Base-by-base conservation (phyloP, 345 rosid genomes). In the Laguncularia racemosa region DNA sequence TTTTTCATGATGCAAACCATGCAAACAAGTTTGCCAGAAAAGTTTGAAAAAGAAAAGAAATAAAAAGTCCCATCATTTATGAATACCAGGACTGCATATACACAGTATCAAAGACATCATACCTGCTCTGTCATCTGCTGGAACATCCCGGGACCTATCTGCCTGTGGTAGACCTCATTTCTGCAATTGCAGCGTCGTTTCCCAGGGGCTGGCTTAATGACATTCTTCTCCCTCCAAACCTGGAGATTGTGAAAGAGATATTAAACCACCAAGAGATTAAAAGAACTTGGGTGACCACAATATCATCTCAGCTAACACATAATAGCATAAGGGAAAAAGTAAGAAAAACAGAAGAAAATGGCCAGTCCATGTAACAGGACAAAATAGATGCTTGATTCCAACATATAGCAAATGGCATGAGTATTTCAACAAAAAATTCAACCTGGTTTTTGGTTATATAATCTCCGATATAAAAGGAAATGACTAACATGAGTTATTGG, bases 91-190 rank as follows among this genome's bases (percentile, higher is more conserved):
- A 14, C 16, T 3, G 16, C 9, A 38, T 40, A n/a, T 52, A 16
- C 54, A 38, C 43, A 23, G 44, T 38, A 20, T 23, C 15, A 20
- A 20, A 18, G 26, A 23, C 44, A 50, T n/a, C 47, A 47, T 68
- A 89, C 99, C 97, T 85, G 86, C 62, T 95, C 96, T 21, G 97
- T 90, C 97, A 90, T 95, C 75, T 95, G 99, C 67, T 95, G 99
- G 76, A 88, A 95, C 97, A 95, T 95, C 59, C 99, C 97, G 6
- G 99, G 99, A 73, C 97, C 99, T 71, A 95, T 85, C 80, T 95
- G 99, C 75, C 76, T 86, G 76, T 90, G 99, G 58, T 90, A 90
- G 59, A 95, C 93, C 77, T 95, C 96, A 73, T 95, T 90, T 77
- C 95, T 88, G 72, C 99, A 95, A 71, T 95, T 90, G 63, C 99